These are phyloP conservation scores for Skeletonema costatum DNA, from an alignment of 108 stramenopile genomes.

Conservation along the genomic window DNA sequence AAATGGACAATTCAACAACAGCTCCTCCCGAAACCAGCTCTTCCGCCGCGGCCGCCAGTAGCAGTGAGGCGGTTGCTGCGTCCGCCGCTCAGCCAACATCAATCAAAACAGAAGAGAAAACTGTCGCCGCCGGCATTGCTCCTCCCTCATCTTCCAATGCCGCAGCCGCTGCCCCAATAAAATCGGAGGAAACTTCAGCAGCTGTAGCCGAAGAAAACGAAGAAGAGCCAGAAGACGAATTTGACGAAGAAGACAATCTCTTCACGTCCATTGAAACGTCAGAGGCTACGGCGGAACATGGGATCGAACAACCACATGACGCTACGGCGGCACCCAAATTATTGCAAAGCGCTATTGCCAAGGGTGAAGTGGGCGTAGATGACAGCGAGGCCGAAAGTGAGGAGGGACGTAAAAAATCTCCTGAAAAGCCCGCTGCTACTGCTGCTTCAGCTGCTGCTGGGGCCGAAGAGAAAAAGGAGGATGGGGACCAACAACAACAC, in stretches of 20 bases:
- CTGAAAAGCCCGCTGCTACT: conserved; percentile 6
- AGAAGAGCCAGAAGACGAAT: conserved; percentile 29
- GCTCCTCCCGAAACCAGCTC: not conserved
- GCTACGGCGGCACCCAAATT: conserved; percentile 69
- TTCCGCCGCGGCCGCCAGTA: not conserved
- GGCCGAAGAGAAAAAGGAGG: conserved; percentile 55
- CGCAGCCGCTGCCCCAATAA: not conserved
- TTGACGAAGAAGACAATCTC: conserved; percentile 69
- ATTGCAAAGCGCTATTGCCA: conserved; percentile 63
- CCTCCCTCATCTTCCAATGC: not conserved
- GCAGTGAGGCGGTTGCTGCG: not conserved
- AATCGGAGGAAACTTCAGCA: not conserved
- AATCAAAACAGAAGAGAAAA: not conserved
- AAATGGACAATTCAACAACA: conserved; percentile 8
- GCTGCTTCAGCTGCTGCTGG: conserved; percentile 1
- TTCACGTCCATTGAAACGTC: conserved; percentile 52
- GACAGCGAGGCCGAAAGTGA: conserved; percentile 69
- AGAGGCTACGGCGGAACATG: conserved; percentile 39
- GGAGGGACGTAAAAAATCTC: conserved; percentile 15
- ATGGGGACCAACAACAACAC: conserved; percentile 31
- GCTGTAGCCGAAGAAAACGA: conserved; percentile 4
- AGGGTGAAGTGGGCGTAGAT: conserved; percentile 69
- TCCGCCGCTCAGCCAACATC: not conserved
- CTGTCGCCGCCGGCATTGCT: not conserved
- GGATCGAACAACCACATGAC: conserved; percentile 58